Evolutionary conservation across 2,329 filamentous ascomycete species (phyloP).

Genomic region (Alternaria hordeiaustralica): DNA sequence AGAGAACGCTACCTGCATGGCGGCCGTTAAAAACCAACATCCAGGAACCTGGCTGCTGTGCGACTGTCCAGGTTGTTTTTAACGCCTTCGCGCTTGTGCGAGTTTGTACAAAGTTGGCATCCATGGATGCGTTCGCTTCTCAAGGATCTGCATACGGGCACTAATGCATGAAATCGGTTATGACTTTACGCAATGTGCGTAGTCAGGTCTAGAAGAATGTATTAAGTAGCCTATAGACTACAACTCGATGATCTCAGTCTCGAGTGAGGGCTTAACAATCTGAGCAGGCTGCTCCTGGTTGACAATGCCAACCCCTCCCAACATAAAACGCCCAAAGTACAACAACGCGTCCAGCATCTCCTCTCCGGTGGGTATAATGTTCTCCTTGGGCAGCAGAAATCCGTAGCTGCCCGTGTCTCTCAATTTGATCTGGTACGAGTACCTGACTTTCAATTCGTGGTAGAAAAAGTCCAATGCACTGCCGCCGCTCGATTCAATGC

Average conservation of each 20-base stretch:
- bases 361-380: constrained; percentile 88
- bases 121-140: not conserved
- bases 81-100: not conserved
- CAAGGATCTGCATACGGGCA: not conserved
- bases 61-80: not conserved
- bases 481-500: constrained; percentile 78
- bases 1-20: constrained; percentile 10
- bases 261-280: not conserved
- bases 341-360: constrained; percentile 84
- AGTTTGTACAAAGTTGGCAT: not conserved
- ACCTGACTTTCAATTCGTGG: constrained; percentile 80
- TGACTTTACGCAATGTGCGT: not conserved
- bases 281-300: not conserved
- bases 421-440: constrained; percentile 92
- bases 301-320: constrained; percentile 53
- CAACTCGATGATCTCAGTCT: constrained; percentile 8
- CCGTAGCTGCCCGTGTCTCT: constrained; percentile 93
- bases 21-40: constrained; percentile 12
- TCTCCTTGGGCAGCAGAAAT: constrained; percentile 83
- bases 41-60: not conserved
- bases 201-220: not conserved
- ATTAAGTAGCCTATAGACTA: not conserved
- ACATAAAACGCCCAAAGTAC: constrained; percentile 81
- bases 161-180: not conserved
- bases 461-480: constrained; percentile 96